These are phyloP conservation scores for Halenospora varia DNA, from an alignment of 495 filamentous ascomycete species.

Conservation along the genomic window DNA sequence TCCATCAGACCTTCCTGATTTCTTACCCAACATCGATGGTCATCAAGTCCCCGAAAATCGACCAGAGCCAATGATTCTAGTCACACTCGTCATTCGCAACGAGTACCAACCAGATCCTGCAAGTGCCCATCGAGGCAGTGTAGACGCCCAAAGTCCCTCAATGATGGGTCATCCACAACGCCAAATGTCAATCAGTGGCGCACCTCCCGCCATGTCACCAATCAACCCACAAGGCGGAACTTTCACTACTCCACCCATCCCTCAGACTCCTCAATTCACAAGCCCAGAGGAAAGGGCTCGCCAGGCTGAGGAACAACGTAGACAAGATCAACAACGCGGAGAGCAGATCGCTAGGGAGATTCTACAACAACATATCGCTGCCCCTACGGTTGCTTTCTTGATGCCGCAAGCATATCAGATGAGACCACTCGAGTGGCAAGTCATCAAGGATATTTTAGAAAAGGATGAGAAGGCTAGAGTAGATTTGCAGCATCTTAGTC, in stretches of 20 bases:
- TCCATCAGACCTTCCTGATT: constrained; percentile 54
- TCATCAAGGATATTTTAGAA: constrained; percentile 56
- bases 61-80: constrained; percentile 66
- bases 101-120: constrained; percentile 44
- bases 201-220: constrained; percentile 40
- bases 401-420: constrained; percentile 61
- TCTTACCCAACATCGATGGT: constrained; percentile 72
- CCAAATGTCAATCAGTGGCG: constrained; percentile 33
- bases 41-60: constrained; percentile 63
- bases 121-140: constrained; percentile 37
- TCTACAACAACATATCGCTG: constrained; percentile 52
- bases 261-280: constrained; percentile 6
- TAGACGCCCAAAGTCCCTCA: constrained; percentile 33
- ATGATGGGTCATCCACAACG: constrained; percentile 27
- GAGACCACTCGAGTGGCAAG: constrained; percentile 56
- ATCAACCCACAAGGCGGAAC: constrained; percentile 43
- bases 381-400: constrained; percentile 62
- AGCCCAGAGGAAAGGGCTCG: constrained; percentile 26
- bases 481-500: constrained; percentile 45
- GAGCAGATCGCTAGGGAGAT: constrained; percentile 50
- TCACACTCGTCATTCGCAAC: constrained; percentile 69
- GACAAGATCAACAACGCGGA: constrained; percentile 33
- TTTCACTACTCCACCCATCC: constrained; percentile 22
- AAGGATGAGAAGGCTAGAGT: constrained; percentile 44
- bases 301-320: constrained; percentile 15